phyloP scores from a whole-genome alignment of 495 filamentous ascomycete genomes.

The Diplogelasinospora grovesii region DNA sequence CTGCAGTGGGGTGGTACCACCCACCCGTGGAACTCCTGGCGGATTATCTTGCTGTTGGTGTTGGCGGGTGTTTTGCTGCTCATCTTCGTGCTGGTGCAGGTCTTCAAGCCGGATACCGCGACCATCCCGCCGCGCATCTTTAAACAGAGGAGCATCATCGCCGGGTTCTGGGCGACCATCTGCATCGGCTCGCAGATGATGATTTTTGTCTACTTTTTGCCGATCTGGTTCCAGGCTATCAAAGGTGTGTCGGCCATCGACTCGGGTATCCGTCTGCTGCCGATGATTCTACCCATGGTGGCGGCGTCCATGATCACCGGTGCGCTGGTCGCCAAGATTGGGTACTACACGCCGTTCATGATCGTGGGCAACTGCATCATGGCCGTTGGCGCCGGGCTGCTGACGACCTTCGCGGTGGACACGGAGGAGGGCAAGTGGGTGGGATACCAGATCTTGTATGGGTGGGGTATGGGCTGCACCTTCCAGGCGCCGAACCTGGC shows the following conservation, averaged over 20 bases:
- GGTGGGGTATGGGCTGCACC: conserved; percentile 34
- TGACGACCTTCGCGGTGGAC: conserved; percentile 47
- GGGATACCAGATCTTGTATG: conserved; percentile 54
- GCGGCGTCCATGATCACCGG: conserved; percentile 34
- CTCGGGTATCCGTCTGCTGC: conserved; percentile 43
- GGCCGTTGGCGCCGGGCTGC: conserved; percentile 56
- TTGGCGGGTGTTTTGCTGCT: conserved; percentile 36
- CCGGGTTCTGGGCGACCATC: conserved; percentile 28
- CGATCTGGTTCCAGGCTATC: conserved; percentile 61
- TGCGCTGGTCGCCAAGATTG: conserved; percentile 23
- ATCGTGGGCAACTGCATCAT: conserved; percentile 47
- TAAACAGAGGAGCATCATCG: conserved; percentile 56
- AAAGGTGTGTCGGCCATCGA: conserved; percentile 40
- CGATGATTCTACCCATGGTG: conserved; percentile 32
- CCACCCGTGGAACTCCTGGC: conserved; percentile 47
- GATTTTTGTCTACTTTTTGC: conserved; percentile 47
- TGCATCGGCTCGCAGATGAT: conserved; percentile 29
- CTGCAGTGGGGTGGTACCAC: conserved; percentile 72
- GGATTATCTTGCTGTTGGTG: conserved; percentile 37
- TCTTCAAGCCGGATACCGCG: conserved; percentile 52
- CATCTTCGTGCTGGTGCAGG: conserved; percentile 43
- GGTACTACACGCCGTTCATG: conserved; percentile 69
- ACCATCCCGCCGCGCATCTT: conserved; percentile 63
- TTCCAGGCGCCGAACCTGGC: conserved; percentile 32
- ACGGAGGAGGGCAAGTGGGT: conserved; percentile 40